Evolutionary conservation across 768 basidiomycete genomes (phyloP).

Genomic region (Serpula lacrymans): DNA sequence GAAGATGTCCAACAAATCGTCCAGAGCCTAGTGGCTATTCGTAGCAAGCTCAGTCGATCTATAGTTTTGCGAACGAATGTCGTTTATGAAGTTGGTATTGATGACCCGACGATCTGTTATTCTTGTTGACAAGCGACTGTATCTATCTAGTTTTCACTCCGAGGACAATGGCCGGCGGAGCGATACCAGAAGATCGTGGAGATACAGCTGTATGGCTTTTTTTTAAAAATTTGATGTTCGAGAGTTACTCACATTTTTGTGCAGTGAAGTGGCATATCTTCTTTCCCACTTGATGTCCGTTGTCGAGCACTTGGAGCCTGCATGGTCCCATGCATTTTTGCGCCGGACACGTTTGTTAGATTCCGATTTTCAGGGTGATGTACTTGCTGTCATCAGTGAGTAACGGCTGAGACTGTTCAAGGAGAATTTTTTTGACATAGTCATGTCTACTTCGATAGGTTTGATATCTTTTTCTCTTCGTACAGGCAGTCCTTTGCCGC

Average conservation of each 20-base stretch:
- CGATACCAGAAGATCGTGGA: slow-evolving; percentile 70
- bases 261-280: slow-evolving; percentile 63
- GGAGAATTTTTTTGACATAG: not conserved
- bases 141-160: slow-evolving; percentile 58
- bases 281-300: slow-evolving; percentile 75
- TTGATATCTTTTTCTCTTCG: slow-evolving; percentile 76
- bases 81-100: slow-evolving; percentile 55
- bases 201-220: slow-evolving; percentile 54
- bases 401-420: slow-evolving; percentile 1
- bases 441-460: slow-evolving; percentile 33
- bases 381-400: slow-evolving; percentile 77
- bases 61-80: slow-evolving; percentile 54
- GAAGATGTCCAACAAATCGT: slow-evolving; percentile 53
- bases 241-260: slow-evolving; percentile 8
- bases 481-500: slow-evolving; percentile 73
- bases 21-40: slow-evolving; percentile 67
- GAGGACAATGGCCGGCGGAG: slow-evolving; percentile 78
- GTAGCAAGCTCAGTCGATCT: slow-evolving; percentile 68
- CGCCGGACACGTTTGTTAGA: slow-evolving; percentile 73
- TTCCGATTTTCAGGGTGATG: slow-evolving; percentile 79
- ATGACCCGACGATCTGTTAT: slow-evolving; percentile 3
- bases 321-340: slow-evolving; percentile 77
- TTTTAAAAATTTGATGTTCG: not conserved
- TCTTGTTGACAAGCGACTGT: slow-evolving; percentile 3
- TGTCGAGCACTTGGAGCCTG: slow-evolving; percentile 65